Evolutionary conservation across 202 grass and related monocot genomes (phyloP), one percentile per base, ranked within the genome.

Genomic region (Eragrostis tef): DNA sequence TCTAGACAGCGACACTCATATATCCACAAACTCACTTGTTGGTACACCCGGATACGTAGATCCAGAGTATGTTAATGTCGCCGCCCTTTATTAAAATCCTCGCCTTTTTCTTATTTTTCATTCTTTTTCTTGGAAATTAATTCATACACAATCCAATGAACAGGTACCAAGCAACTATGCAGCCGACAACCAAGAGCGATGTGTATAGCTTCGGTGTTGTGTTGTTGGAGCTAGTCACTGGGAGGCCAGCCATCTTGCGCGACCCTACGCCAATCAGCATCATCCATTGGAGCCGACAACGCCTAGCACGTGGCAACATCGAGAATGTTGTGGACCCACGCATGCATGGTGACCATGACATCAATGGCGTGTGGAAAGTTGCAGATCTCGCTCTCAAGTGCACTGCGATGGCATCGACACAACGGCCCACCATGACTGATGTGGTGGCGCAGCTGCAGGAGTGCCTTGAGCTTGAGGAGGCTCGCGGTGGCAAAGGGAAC

Each of bases 11-110:
- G 24, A 46, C 5, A 80, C 61, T 22, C 85, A 88, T n/a, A 61
- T 91, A 11, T 86, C 85, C 3, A 91, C 74, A 2, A 46, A 16
- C 7, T 39, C 61, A 0, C 45, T 93, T 0, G 83, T 61, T 10
- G 93, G 90, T 4, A 96, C 90, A 8, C 68, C 25, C 0, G 86
- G 88, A 86, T 97, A 93, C 1, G 50, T 97, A 0, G 86, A 93
- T 79, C 90, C 90, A 6, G 88, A 97, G 93, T 97, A 89, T 21
- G 88, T 49, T 34, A 16, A 15, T 39, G 1, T 3, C 58, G 31
- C n/a, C 2, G 1, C 2, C 11, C 2, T 22, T 22, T 21, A 53
- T 39, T 39, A 39, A 39, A 39, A 5, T 31, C 29, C 29, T 3
- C 34, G 2, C 34, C 1, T 34, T 39, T 39, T 39, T 39, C 29